A percentile compares a stretch with the other conserved stretches of the same genome.
Evolutionary conservation across 176 grass and related monocot genomes (phyloP).

Genomic region (Secale cereale): DNA sequence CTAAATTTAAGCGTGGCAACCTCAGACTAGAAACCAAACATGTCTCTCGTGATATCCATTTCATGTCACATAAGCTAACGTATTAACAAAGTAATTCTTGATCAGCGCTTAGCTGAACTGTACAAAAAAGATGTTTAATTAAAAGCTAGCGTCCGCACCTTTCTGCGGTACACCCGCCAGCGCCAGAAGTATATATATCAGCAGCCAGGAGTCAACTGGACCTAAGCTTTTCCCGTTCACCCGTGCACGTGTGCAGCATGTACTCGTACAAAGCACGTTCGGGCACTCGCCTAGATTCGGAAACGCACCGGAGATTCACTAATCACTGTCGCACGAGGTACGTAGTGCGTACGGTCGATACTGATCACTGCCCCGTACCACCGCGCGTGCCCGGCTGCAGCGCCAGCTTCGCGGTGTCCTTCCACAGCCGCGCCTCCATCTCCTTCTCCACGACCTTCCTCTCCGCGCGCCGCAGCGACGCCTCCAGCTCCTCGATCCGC

Average conservation of each 20-base stretch:
- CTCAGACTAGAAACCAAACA: too few species aligned
- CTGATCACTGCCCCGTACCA: not conserved
- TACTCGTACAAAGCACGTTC: not conserved
- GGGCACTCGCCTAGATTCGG: not conserved
- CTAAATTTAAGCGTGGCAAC: too few species aligned
- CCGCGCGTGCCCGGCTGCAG: slow-evolving; percentile 13
- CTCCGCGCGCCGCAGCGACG: slow-evolving; percentile 26
- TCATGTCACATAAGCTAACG: too few species aligned
- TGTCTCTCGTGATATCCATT: too few species aligned
- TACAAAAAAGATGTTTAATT: too few species aligned
- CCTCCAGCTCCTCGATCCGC: slow-evolving; percentile 53
- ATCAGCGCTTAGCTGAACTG: too few species aligned
- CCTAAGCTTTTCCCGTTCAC: not conserved
- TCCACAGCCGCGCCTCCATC: slow-evolving; percentile 55
- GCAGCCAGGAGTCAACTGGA: not conserved
- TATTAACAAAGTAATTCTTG: too few species aligned
- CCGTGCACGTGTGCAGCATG: not conserved
- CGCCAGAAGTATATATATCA: not conserved
- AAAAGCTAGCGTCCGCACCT: too few species aligned
- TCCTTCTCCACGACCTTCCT: slow-evolving; percentile 49
- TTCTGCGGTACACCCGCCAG: not conserved
- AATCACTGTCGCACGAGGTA: not conserved
- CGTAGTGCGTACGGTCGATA: not conserved
- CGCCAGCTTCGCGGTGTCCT: slow-evolving; percentile 40
- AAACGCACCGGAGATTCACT: not conserved